Evolutionary conservation across 768 basidiomycete genomes (phyloP), one percentile per base, ranked within the genome.

Genomic region (Tulasnella sp.): DNA sequence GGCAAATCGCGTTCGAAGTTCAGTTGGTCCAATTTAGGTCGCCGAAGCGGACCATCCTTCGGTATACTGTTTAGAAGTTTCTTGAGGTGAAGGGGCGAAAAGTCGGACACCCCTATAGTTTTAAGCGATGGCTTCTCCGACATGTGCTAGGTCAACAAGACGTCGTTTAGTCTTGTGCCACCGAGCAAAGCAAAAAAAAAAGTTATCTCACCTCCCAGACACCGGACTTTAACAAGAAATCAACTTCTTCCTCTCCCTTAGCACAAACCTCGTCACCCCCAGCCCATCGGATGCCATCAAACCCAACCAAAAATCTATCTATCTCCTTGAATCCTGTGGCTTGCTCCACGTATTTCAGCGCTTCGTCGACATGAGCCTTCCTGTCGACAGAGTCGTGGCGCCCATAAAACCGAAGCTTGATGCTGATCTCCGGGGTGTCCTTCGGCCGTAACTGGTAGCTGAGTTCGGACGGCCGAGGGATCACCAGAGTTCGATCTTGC

Each of bases 1-100:
- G 78, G 78, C 14, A 74, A 70, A n/a, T 76, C 75, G 12, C 71
- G 58, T 40, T 78, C 78, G 37, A 78, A 78, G 58, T 78, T 78
- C 17, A 78, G 78, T 31, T 78, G 78, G 40, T 78, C 45, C 29
- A 76, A 45, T 19, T 34, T 40, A 1, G 75, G 70, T 72, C 67
- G 8, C 37, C 78, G 36, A 19, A 72, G 8, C 19, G 49, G 9
- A 40, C 29, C 37, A 29, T 54, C 45, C 36, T 67, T 64, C 25
- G 74, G 38, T 17, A 78, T 49, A 37, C 54, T 37, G 25, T 58
- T 42, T 7, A 76, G 52, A 4, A 76, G 75, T 29, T 19, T 49
- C 17, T 39, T 45, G 22, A 78, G 71, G 68, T 76, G 75, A 1
- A 45, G 39, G 38, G 71, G 34, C 3, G 78, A 78, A 69, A 78